Evolutionary conservation across 371 early-diverging fungal genomes (phyloP).

Genomic region (Nematocida sp.): DNA sequence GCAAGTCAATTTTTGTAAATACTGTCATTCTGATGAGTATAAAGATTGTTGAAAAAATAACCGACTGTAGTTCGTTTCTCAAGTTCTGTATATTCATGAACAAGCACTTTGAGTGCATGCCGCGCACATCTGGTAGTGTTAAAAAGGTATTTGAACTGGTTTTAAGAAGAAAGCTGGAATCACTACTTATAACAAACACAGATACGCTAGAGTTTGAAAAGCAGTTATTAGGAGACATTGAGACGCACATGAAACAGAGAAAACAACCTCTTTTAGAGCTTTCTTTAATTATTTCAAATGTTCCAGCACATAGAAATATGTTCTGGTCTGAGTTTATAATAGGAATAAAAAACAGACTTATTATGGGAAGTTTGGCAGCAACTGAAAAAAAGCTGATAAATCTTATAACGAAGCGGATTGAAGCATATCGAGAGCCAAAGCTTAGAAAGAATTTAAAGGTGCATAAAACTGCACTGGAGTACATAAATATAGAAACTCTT

Average conservation of each 20-base stretch:
- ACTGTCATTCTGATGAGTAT: slow-evolving; percentile 10
- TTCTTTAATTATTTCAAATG: slow-evolving; percentile 36
- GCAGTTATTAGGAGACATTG: slow-evolving; percentile 14
- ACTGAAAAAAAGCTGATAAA: slow-evolving; percentile 33
- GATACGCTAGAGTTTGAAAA: slow-evolving; percentile 25
- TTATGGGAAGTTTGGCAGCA: neutral
- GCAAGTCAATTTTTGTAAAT: slow-evolving; percentile 30
- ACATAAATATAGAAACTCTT: slow-evolving; percentile 43
- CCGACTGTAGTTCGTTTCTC: slow-evolving; percentile 20
- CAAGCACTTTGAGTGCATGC: slow-evolving; percentile 44
- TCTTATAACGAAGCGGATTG: slow-evolving; percentile 9
- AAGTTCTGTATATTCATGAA: slow-evolving; percentile 32
- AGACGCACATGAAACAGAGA: neutral
- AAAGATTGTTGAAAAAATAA: slow-evolving; percentile 22
- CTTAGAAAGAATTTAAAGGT: neutral
- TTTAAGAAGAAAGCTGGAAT: slow-evolving; percentile 6
- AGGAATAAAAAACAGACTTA: slow-evolving; percentile 44
- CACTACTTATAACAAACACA: neutral
- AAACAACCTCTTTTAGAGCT: slow-evolving; percentile 26
- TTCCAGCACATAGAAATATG: neutral
- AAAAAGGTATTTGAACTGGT: slow-evolving; percentile 28
- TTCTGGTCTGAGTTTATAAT: slow-evolving; percentile 35
- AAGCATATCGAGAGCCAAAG: neutral
- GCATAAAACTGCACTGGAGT: slow-evolving; percentile 2
- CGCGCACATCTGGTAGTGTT: slow-evolving; percentile 12